Evolutionary conservation across 2,329 filamentous ascomycete genomes (phyloP), one percentile per base, ranked within the genome.

Genomic region (Fusarium temperatum): DNA sequence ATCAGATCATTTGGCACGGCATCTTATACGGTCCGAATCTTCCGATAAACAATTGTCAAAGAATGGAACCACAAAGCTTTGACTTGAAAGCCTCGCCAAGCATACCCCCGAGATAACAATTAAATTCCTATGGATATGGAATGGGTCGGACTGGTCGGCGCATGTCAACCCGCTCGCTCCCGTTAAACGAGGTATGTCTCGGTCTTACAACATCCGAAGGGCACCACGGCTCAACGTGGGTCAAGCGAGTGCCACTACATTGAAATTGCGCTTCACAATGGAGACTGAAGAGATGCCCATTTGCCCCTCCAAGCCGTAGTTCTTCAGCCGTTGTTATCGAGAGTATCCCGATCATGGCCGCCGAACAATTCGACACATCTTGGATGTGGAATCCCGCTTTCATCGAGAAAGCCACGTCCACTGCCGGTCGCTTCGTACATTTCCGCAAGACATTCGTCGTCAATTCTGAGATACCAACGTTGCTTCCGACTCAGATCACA

Each of bases 301-400:
- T 8, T 32, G 0, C 26, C 15, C 22, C 22, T 2, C 47, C 28
- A 32, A n/a, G 18, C 0, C 14, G 13, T 30, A 7, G 14, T n/a
- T 18, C 20, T 11, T 30, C 47, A 8, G 7, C 8, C 9, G 15
- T 24, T 15, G 24, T 15, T 10, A 35, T 20, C 22, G 17, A 35
- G 17, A 11, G 11, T 24, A 24, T 10, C 22, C 0, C 12, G 17
- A 24, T 24, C 8, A 51, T 51, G 48, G 48, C 48, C 2, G 30
- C 48, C 4, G 48, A 51, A 51, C 48, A 24, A 51, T 51, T 59
- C 10, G 60, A 63, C 41, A 63, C 35, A 9, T 59, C 60, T 7
- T 63, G 60, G 60, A 63, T 63, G 53, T 63, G 60, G 60, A 24
- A 63, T 47, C 22, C 53, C 2, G 7, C 13, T 15, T 63, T 59